Conservation (phyloP, 106 monocot species). For the Apostasia shenzhenica region DNA sequence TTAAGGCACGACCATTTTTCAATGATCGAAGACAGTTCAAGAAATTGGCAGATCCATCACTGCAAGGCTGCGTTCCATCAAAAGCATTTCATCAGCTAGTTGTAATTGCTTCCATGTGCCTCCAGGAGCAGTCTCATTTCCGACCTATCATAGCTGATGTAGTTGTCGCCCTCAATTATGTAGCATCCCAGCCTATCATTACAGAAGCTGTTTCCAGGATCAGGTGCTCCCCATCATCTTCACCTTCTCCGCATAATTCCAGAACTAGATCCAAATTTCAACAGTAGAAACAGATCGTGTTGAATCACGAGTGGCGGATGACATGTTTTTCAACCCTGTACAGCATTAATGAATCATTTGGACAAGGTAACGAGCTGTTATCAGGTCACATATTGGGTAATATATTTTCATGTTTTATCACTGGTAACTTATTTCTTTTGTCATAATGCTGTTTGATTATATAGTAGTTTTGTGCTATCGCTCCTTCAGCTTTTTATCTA, state of each 20-base stretch:
- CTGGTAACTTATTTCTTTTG: too few relatives aligned
- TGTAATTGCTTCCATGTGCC: slow-evolving; percentile 49
- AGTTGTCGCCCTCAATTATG: slow-evolving; percentile 38
- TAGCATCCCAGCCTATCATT: slow-evolving; percentile 37
- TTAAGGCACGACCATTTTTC: slow-evolving; percentile 43
- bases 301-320: too few relatives aligned
- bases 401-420: too few relatives aligned
- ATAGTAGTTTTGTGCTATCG: too few relatives aligned
- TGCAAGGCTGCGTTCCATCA: slow-evolving; percentile 34
- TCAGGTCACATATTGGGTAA: too few relatives aligned
- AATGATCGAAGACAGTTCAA: slow-evolving; percentile 31
- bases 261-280: neutral
- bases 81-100: slow-evolving; percentile 43
- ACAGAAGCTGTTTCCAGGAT: slow-evolving; percentile 6
- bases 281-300: neutral
- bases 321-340: too few relatives aligned
- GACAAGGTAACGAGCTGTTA: too few relatives aligned
- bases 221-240: slow-evolving; percentile 9
- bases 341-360: too few relatives aligned
- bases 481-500: too few relatives aligned
- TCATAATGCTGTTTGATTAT: too few relatives aligned
- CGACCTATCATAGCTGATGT: slow-evolving; percentile 55
- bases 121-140: slow-evolving; percentile 53
- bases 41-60: slow-evolving; percentile 39
- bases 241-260: slow-evolving; percentile 3